These are phyloP conservation scores for Podosphaera aphanis DNA, from an alignment of 2,329 filamentous ascomycete species.

Conservation along the genomic window DNA sequence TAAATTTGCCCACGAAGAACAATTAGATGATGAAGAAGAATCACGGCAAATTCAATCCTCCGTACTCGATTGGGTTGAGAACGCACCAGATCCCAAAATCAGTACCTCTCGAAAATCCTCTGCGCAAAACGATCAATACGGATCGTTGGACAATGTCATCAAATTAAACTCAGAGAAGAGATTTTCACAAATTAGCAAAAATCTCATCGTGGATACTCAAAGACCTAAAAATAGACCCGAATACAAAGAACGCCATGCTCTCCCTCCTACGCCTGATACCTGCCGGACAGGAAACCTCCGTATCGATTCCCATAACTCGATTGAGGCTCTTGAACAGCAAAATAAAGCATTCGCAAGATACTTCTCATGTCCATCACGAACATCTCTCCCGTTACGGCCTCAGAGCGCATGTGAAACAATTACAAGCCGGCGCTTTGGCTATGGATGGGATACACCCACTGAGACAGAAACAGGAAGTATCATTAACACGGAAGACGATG, in stretches of 20 bases:
- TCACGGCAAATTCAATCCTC: constrained; percentile 8
- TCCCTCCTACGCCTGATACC: constrained; percentile 18
- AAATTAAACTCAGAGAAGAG: constrained; percentile 4
- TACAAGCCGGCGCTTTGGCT: constrained; percentile 14
- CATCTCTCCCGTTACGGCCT: constrained; percentile 9
- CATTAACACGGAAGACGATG: constrained; percentile 7
- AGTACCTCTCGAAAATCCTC: constrained; percentile 3
- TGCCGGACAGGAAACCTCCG: constrained; percentile 17
- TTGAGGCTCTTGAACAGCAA: constrained; percentile 20
- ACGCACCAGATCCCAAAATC: constrained; percentile 6
- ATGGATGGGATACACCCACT: constrained; percentile 16
- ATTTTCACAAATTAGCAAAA: background rate
- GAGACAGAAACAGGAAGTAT: constrained; percentile 10
- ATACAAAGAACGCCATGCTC: constrained; percentile 5
- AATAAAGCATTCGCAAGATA: constrained; percentile 5
- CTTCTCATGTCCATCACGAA: constrained; percentile 9
- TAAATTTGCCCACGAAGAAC: constrained; percentile 11
- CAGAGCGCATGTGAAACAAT: constrained; percentile 16
- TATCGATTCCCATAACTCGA: constrained; percentile 24
- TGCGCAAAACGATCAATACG: constrained; percentile 17
- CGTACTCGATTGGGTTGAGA: constrained; percentile 16
- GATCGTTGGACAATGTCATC: constrained; percentile 24
- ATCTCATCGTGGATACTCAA: constrained; percentile 5
- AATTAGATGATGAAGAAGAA: constrained; percentile 7
- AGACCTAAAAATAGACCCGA: constrained; percentile 7